These are phyloP conservation scores for Podospora bellae-mahoneyi DNA, from an alignment of 495 filamentous ascomycete genomes.

Conservation along the genomic window DNA sequence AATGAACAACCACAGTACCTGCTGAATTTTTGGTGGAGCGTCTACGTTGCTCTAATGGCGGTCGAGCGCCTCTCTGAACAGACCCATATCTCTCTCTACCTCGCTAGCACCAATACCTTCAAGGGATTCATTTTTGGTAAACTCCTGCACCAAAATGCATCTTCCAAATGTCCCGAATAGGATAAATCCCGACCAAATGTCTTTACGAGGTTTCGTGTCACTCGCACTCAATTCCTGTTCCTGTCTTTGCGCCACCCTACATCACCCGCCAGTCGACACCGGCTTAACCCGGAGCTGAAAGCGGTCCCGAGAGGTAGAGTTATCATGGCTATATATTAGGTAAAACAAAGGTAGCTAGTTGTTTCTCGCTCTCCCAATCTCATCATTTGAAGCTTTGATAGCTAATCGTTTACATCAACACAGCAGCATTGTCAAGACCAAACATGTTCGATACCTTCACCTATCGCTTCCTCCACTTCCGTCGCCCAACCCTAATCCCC, in stretches of 20 bases:
- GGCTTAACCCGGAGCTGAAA: neutral
- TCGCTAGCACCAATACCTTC: neutral
- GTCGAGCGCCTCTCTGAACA: neutral
- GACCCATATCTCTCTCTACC: neutral
- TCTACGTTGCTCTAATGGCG: neutral
- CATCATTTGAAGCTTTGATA: neutral
- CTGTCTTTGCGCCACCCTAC: neutral
- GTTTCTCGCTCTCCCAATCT: neutral
- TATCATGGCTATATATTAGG: neutral
- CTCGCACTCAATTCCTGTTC: neutral
- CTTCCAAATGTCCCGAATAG: neutral
- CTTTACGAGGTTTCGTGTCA: neutral
- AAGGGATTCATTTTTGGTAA: neutral
- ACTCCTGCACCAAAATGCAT: neutral
- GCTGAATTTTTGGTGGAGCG: neutral
- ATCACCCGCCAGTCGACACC: neutral
- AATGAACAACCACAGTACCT: neutral
- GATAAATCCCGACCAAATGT: neutral
- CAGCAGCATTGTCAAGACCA: neutral
- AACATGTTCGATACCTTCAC: constrained; percentile 23
- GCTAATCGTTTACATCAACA: neutral
- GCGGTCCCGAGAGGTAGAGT: neutral
- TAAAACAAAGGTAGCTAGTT: neutral
- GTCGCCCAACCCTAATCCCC: constrained; percentile 18
- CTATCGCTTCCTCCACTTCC: constrained; percentile 31